Evolutionary conservation across 1,284 basidiomycete genomes (phyloP), one percentile per base, ranked within the genome.

Genomic region (Termitomyces sp.): DNA sequence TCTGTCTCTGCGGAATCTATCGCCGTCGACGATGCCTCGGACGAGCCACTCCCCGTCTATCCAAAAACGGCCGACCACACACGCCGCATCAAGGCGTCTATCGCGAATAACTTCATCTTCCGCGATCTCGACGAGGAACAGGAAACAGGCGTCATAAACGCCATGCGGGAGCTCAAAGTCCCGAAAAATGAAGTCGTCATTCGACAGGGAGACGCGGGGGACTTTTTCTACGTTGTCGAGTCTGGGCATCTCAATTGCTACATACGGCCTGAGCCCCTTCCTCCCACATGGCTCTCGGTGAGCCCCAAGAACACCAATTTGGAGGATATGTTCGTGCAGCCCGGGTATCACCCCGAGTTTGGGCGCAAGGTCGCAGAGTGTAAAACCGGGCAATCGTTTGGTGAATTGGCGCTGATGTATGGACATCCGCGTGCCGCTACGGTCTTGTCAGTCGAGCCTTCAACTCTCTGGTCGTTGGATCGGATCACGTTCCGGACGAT

Each of bases 401-500:
- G 97, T 47, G 97, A 99, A 72, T 79, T 99, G 46, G 97, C 97
- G 30, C 74, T 99, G 60, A 96, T 99, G 91, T 97, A 99, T 72
- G 93, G 93, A 43, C 93, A 97, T 62, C 93, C 93, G 30, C 89
- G 96, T 45, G 93, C 94, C 5, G 96, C 97, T 4, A 93, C 93
- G 2, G 93, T 99, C 45, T 72, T 97, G 28, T 87, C 95, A 3
- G 84, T 89, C 37, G 85, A 91, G 50, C 73, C 81, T 0, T 94
- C 90, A 48, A 93, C 89, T 6, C 77, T 98, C 31, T 99, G 96
- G 96, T 88, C 91, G 5, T 77, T 99, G 54, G 96, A 99, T 73
- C 88, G 96, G 50, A 93, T 97, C 63, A 98, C 95, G 1, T 99
- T 99, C 86, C 85, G 96, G 38, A 96, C 93, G n/a, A 98, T 99